These are phyloP conservation scores for Neocucurbitaria cava DNA, from an alignment of 2,329 filamentous ascomycete genomes.

Conservation along the genomic window DNA sequence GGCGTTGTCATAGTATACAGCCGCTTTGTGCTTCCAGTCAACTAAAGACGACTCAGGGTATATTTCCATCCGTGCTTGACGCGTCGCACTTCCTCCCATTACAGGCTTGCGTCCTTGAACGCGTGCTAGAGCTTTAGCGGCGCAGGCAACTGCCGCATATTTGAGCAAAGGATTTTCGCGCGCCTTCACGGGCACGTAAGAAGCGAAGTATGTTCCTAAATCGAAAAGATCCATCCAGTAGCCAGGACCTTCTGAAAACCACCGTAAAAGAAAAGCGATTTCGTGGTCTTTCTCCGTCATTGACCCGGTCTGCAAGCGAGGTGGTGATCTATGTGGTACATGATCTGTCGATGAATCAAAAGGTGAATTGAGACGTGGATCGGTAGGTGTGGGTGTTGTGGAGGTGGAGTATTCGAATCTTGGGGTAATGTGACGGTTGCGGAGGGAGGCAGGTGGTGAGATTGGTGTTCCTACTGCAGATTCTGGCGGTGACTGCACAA, in stretches of 20 bases:
- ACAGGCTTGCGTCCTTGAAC: conserved; percentile 61
- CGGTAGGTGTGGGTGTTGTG: conserved; percentile 43
- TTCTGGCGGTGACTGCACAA: conserved; percentile 41
- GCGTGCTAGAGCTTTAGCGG: conserved; percentile 66
- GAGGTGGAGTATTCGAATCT: conserved; percentile 51
- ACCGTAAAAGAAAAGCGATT: conserved; percentile 65
- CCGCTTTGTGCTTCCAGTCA: conserved; percentile 67
- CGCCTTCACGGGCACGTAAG: conserved; percentile 65
- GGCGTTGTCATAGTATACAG: conserved; percentile 66
- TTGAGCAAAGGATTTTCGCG: conserved; percentile 57
- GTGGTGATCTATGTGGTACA: conserved; percentile 33
- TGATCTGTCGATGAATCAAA: conserved; percentile 34
- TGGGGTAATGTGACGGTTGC: conserved; percentile 62
- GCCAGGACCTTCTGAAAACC: conserved; percentile 66
- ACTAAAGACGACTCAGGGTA: conserved; percentile 57
- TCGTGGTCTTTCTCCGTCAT: conserved; percentile 57
- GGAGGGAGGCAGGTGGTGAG: conserved; percentile 55
- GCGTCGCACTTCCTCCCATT: conserved; percentile 56
- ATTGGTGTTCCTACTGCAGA: conserved; percentile 40
- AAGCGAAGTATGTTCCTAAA: conserved; percentile 65
- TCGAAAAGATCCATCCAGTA: conserved; percentile 67
- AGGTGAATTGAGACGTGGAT: conserved; percentile 43
- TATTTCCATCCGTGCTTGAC: conserved; percentile 60
- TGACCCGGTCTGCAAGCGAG: conserved; percentile 28
- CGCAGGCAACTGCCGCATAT: conserved; percentile 66